Conservation (phyloP, 306 rosid species). For the Astragalus membranaceus region DNA sequence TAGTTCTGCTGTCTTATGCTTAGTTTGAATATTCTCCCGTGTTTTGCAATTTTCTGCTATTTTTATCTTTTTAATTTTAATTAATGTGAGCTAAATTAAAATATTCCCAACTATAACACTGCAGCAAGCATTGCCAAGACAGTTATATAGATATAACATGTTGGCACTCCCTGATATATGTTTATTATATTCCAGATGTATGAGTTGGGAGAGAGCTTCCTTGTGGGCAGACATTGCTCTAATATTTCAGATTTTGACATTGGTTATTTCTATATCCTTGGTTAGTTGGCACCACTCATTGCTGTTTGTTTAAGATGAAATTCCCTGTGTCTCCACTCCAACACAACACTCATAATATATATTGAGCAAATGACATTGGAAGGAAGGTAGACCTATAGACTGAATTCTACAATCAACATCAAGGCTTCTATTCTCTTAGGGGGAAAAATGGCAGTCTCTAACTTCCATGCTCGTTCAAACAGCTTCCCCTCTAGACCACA, state of each 20-base stretch:
- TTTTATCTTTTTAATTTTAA: too few relatives aligned
- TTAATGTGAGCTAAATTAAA: too few relatives aligned
- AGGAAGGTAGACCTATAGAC: conserved; percentile 1
- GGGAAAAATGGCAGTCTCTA: conserved; percentile 15
- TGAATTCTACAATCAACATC: neutral
- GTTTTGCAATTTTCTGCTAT: too few relatives aligned
- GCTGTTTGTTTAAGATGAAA: neutral
- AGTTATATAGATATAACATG: too few relatives aligned
- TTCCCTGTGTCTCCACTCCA: neutral
- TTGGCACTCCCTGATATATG: too few relatives aligned
- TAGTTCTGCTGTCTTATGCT: too few relatives aligned
- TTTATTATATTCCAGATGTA: neutral
- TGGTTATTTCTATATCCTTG: too few relatives aligned
- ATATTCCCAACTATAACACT: too few relatives aligned
- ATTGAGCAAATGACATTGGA: neutral
- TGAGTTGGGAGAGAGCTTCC: neutral
- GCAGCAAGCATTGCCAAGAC: too few relatives aligned
- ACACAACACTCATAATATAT: neutral
- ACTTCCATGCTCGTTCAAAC: conserved; percentile 18
- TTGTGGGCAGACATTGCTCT: conserved; percentile 2
- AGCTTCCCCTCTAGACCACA: conserved; percentile 25
- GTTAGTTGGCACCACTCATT: neutral
- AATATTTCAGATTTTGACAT: too few relatives aligned
- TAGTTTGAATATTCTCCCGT: too few relatives aligned
- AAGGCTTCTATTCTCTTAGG: neutral